phyloP scores from a whole-genome alignment of 1,139 yeast genomes.

The Lizanozyma gosingica region DNA sequence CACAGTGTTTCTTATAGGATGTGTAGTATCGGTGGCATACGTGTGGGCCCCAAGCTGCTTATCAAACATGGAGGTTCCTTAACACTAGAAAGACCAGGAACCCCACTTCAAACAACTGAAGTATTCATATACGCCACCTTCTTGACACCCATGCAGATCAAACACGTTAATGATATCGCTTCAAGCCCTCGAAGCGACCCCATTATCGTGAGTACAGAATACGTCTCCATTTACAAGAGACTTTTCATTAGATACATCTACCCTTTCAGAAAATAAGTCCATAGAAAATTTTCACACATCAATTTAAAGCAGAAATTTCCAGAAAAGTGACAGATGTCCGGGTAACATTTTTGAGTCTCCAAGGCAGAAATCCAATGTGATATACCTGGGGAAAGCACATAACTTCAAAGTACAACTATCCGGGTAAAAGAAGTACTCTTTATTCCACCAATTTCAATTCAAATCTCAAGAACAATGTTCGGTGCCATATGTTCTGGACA shows the following conservation, averaged over 20 bases:
- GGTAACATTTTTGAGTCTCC: too few relatives aligned
- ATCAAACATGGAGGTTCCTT: neutral
- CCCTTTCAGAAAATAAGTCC: too few relatives aligned
- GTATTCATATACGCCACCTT: neutral
- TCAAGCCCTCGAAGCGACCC: neutral
- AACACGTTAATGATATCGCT: neutral
- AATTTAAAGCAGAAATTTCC: neutral
- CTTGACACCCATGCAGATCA: neutral
- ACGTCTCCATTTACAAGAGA: neutral
- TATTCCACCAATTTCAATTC: too few relatives aligned
- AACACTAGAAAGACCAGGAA: neutral
- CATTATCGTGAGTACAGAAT: neutral
- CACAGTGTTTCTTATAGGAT: constrained; percentile 60
- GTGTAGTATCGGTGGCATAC: constrained; percentile 42
- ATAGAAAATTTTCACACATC: neutral
- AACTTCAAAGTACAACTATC: too few relatives aligned
- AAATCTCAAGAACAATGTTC: constrained; percentile 23
- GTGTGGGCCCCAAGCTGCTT: neutral
- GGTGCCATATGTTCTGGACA: constrained; percentile 53
- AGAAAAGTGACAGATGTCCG: neutral
- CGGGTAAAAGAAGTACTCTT: too few relatives aligned
- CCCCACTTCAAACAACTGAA: neutral
- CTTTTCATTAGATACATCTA: too few relatives aligned
- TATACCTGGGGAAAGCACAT: neutral
- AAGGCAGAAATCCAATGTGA: too few relatives aligned